A percentile compares a stretch with the other conserved stretches of the same genome.
Conservation (phyloP, 164 flowering plant species). For the Taxillus chinensis region DNA sequence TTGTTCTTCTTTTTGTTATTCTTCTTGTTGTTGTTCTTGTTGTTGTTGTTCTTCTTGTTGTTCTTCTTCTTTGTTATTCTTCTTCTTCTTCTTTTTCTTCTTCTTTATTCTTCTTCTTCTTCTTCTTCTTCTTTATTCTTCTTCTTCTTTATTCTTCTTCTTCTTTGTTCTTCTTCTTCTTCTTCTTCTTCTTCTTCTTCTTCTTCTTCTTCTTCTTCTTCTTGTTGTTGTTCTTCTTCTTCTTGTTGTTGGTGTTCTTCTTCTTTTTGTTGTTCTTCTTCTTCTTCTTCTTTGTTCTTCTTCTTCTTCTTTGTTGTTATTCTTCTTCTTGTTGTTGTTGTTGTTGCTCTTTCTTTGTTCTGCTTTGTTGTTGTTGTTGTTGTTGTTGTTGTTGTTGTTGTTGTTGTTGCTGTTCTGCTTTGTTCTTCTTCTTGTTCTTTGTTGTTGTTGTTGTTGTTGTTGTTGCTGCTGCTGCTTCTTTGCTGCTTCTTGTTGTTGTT, state of each 20-base stretch:
- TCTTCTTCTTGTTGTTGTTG: background rate
- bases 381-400: background rate
- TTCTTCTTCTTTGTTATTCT: background rate
- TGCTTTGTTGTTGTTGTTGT: too few species aligned
- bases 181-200: background rate
- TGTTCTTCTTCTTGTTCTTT: too few species aligned
- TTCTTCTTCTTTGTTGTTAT: too few species aligned
- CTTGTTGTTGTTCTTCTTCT: background rate
- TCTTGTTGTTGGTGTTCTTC: too few species aligned
- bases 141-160: too few species aligned
- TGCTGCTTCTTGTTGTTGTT: background rate
- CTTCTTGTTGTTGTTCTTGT: background rate
- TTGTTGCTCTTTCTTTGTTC: background rate
- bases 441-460: background rate
- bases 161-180: too few species aligned
- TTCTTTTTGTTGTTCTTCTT: too few species aligned
- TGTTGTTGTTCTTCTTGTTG: background rate
- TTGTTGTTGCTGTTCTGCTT: background rate
- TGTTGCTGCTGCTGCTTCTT: background rate
- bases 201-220: background rate
- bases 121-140: too few species aligned
- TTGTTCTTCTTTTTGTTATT: background rate
- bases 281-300: too few species aligned
- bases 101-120: too few species aligned
- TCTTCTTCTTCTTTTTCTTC: too few species aligned